A percentile compares a stretch with the other conserved stretches of the same genome.
phyloP scores from a whole-genome alignment of 2,329 filamentous ascomycete species.

The Beauveria australis region DNA sequence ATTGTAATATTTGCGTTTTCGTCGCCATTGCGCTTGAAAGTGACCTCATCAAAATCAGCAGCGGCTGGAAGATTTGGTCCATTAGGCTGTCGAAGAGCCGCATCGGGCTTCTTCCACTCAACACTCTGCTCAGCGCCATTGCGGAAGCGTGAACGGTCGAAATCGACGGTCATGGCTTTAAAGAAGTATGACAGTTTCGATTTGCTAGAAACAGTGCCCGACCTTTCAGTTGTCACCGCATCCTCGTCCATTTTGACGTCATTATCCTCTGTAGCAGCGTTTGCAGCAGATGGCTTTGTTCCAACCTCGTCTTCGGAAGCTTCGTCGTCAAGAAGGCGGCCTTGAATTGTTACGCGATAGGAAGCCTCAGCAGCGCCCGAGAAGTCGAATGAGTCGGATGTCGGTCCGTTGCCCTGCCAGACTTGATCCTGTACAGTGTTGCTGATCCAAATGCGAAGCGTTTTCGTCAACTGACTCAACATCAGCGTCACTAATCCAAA shows the following conservation, averaged over 20 bases:
- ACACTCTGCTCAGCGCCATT: conserved; percentile 51
- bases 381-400: conserved; percentile 74
- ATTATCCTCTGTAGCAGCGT: conserved; percentile 29
- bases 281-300: conserved; percentile 17
- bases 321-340: conserved; percentile 64
- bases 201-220: conserved; percentile 18
- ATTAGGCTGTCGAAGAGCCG: conserved; percentile 41
- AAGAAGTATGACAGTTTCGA: conserved; percentile 69
- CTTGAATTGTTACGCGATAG: conserved; percentile 89
- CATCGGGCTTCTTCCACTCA: conserved; percentile 79
- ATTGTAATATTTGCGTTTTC: conserved; percentile 89
- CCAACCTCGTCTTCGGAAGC: conserved; percentile 41
- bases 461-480: conserved; percentile 58
- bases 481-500: conserved; percentile 11
- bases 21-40: conserved; percentile 86
- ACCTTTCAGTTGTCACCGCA: conserved; percentile 25
- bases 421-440: conserved; percentile 92
- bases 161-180: conserved; percentile 67
- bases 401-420: conserved; percentile 69
- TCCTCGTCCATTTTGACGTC: conserved; percentile 19
- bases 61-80: conserved; percentile 39
- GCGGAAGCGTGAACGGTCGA: conserved; percentile 54
- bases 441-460: conserved; percentile 85
- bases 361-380: conserved; percentile 67
- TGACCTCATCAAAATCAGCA: conserved; percentile 80